These are phyloP conservation scores for Vanderwaltozyma verrucispora DNA, from an alignment of 805 yeast genomes.

Conservation along the genomic window DNA sequence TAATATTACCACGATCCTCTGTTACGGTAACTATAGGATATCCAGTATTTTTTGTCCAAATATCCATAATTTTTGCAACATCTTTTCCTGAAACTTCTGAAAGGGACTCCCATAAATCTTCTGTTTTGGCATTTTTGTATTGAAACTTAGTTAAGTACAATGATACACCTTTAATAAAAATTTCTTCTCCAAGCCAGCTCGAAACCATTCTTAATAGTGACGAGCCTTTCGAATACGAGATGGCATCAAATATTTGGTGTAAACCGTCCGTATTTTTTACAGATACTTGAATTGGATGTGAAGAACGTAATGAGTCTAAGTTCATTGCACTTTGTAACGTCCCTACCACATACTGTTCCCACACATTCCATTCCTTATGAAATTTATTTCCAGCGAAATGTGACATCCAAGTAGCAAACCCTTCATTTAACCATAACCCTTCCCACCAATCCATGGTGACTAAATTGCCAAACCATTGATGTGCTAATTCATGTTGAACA, in stretches of 20 bases:
- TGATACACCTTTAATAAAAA: constrained; percentile 69
- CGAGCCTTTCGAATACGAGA: constrained; percentile 75
- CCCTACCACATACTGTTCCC: constrained; percentile 76
- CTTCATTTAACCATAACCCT: constrained; percentile 81
- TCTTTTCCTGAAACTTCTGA: constrained; percentile 61
- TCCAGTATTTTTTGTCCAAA: constrained; percentile 71
- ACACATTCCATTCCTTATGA: constrained; percentile 78
- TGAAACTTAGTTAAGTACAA: constrained; percentile 63
- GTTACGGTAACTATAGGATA: constrained; percentile 62
- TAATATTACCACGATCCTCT: constrained; percentile 43
- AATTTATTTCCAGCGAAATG: constrained; percentile 71
- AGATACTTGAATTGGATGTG: constrained; percentile 81
- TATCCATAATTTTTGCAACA: constrained; percentile 58
- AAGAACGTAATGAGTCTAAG: constrained; percentile 68
- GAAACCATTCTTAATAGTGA: constrained; percentile 71
- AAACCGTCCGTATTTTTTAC: constrained; percentile 68
- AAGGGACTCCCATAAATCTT: constrained; percentile 67
- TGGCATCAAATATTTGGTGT: constrained; percentile 77
- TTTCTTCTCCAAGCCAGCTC: constrained; percentile 67
- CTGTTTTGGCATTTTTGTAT: constrained; percentile 67
- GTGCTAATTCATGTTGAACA: constrained; percentile 82
- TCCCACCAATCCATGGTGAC: constrained; percentile 93
- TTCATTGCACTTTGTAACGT: constrained; percentile 63
- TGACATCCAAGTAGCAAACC: constrained; percentile 87
- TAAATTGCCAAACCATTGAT: constrained; percentile 86